Base-by-base conservation (phyloP, 1,284 basidiomycete species). In the Ganoderma meredithae region DNA sequence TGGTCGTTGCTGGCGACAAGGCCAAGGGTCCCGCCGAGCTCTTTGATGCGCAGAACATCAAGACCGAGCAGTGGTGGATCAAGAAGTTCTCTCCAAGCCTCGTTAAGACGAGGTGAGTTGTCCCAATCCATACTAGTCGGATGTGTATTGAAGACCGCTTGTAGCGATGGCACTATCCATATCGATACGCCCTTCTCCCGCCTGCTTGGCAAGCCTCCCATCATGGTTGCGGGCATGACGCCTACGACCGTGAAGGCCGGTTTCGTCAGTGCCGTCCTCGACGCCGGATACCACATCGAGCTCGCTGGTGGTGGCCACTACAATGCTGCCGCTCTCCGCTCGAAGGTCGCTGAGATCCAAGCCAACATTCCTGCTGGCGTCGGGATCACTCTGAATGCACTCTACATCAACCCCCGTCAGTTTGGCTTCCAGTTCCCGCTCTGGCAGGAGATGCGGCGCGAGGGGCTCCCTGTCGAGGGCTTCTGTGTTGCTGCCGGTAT, bases 161-260 rank as follows among this genome's bases (percentile, higher is more conserved):
- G 9, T 66, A 96, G 94, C 73, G 95, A 98, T 81, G 97, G 96
- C 60, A 91, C 90, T 72, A 83, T 98, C 66, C 91, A 97, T 78
- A 87, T 99, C 76, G 96, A 99, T 81, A 99, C 97, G 0, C 93
- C 96, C 7, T 97, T 98, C 86, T 98, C 97, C 65, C 94, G 97
- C 71, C 88, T 99, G 62, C 83, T 99, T 44, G 95, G 96, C 74
- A 98, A 98, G 83, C 90, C 97, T 1, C 97, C 97, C 22, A 92
- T 99, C 81, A 99, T 98, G 96, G 96, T 99, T 60, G 96, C 96
- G 60, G 98, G 97, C 73, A 99, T 99, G 98, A 98, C 96, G 0
- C 96, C 96, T 0, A 92, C 91, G 1, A 98, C 96, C 27, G 96
- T 98, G 71, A 92, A 96, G 77, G 92, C 92, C 62, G 95, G 95